phyloP scores from a whole-genome alignment of 768 basidiomycete genomes.

The Lactarius deliciosus region DNA sequence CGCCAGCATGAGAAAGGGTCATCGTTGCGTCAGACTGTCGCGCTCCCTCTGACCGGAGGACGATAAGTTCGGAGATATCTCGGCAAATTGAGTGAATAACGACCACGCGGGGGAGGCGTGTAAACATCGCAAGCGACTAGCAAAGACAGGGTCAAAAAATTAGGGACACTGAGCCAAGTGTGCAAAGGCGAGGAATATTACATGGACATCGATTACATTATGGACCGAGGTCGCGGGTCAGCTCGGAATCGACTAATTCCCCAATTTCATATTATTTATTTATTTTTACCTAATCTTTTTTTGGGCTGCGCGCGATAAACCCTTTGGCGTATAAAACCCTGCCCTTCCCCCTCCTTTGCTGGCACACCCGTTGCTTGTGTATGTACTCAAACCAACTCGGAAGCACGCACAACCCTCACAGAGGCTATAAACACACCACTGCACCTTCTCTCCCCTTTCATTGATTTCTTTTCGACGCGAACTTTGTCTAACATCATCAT shows the following conservation, averaged over 20 bases:
- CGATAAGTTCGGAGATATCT: background rate
- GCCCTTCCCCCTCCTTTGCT: background rate
- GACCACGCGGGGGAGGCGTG: constrained; percentile 1
- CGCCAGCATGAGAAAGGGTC: constrained; percentile 1
- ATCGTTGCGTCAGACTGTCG: background rate
- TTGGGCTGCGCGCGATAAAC: background rate
- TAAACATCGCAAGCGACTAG: background rate
- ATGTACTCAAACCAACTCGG: constrained; percentile 97
- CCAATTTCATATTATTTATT: constrained; percentile 5
- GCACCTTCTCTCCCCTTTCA: constrained; percentile 55
- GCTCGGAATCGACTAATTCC: background rate
- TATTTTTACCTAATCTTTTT: too few relatives aligned
- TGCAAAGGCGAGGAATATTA: background rate
- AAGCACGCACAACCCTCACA: constrained; percentile 83
- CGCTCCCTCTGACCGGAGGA: background rate
- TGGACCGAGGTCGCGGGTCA: background rate
- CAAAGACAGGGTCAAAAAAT: background rate
- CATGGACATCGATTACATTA: background rate
- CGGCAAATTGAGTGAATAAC: constrained; percentile 1
- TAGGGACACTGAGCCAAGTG: background rate
- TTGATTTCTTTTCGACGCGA: constrained; percentile 34
- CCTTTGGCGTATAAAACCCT: constrained; percentile 18
- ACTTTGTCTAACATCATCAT: constrained; percentile 39
- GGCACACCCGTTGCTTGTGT: constrained; percentile 40
- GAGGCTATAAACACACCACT: constrained; percentile 82